phyloP scores from a whole-genome alignment of 169 alveolate species.

The Plasmodium blacklocki region DNA sequence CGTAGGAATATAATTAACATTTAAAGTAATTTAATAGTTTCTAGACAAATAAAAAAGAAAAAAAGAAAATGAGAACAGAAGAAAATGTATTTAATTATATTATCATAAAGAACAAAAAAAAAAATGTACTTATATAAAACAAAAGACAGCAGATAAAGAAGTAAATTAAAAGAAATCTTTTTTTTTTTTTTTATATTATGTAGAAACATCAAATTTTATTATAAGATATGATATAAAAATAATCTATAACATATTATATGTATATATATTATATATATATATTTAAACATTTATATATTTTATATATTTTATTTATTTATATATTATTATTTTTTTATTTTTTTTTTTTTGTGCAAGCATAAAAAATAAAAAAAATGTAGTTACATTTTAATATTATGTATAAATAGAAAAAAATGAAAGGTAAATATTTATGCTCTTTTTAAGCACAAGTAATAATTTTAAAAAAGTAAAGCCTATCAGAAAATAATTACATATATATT shows the following conservation, averaged over 20 bases:
- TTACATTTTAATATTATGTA: constrained; percentile 12
- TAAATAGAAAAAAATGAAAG: constrained; percentile 14
- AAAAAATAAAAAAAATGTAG: neutral
- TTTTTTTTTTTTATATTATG: no score
- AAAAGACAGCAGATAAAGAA: no score
- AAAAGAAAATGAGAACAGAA: no score
- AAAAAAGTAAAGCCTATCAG: constrained; percentile 1
- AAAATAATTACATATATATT: neutral
- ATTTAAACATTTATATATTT: neutral
- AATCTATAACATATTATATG: neutral
- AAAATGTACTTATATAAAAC: no score
- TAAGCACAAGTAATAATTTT: constrained; percentile 16
- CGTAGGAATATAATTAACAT: no score
- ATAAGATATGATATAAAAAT: no score
- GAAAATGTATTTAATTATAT: no score
- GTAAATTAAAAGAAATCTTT: no score
- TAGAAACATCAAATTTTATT: no score
- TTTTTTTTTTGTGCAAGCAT: neutral
- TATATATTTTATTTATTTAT: neutral
- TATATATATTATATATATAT: constrained; percentile 14
- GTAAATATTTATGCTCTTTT: neutral
- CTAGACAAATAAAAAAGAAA: no score
- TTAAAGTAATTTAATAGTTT: no score
- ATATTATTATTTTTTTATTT: neutral
- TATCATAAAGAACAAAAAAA: no score